These are phyloP conservation scores for Gamarada debralockiae DNA, from an alignment of 495 filamentous ascomycete genomes.

Conservation along the genomic window DNA sequence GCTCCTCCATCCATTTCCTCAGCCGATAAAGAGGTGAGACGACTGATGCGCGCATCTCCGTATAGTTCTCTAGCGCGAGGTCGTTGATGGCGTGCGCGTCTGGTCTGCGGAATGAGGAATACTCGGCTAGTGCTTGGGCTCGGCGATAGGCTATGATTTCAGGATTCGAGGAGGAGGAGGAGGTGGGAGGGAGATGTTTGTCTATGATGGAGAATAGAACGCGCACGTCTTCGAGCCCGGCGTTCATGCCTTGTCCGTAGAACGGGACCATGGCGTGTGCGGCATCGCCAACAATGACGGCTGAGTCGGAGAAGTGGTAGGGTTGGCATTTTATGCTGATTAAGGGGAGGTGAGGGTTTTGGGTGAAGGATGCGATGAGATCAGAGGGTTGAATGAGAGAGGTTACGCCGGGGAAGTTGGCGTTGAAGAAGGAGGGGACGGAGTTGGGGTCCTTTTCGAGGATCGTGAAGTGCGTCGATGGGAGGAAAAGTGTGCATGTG, in stretches of 20 bases:
- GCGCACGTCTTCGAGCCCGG: constrained; percentile 80
- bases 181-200: constrained; percentile 36
- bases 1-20: constrained; percentile 83
- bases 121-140: constrained; percentile 63
- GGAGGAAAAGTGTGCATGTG: constrained; percentile 91
- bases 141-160: constrained; percentile 20
- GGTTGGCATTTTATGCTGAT: constrained; percentile 90
- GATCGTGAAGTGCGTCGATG: constrained; percentile 50
- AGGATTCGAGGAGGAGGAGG: not conserved
- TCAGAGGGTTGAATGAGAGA: constrained; percentile 67
- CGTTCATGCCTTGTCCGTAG: constrained; percentile 86
- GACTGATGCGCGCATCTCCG: constrained; percentile 87
- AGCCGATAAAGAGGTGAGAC: constrained; percentile 68
- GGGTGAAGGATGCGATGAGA: constrained; percentile 64
- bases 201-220: constrained; percentile 74
- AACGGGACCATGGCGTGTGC: constrained; percentile 98
- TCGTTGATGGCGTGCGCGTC: constrained; percentile 92
- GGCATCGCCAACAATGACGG: constrained; percentile 86
- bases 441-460: constrained; percentile 53
- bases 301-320: constrained; percentile 74
- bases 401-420: constrained; percentile 84
- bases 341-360: constrained; percentile 84
- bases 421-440: constrained; percentile 69
- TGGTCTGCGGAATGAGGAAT: constrained; percentile 63
- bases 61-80: constrained; percentile 84